phyloP scores from a whole-genome alignment of 768 basidiomycete genomes.

The Crucibulum laeve region DNA sequence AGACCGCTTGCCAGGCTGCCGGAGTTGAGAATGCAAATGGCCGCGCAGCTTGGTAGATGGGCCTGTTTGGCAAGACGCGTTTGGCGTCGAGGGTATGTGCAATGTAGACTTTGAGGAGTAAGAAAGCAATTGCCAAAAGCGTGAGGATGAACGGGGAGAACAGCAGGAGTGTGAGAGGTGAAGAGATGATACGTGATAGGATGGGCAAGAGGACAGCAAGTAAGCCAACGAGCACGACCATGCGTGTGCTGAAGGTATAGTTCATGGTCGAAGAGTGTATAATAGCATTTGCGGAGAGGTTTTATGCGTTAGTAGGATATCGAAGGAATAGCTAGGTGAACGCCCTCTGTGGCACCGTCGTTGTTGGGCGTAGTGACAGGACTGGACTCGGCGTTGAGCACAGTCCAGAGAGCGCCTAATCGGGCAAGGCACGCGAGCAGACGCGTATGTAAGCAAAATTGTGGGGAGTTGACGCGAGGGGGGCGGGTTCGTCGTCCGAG shows the following conservation, averaged over 20 bases:
- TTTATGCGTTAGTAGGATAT: neutral
- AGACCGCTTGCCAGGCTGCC: slow-evolving; percentile 90
- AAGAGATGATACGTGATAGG: slow-evolving; percentile 53
- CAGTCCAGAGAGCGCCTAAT: too few species aligned
- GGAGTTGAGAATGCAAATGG: slow-evolving; percentile 87
- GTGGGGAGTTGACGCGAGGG: too few species aligned
- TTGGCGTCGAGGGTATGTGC: slow-evolving; percentile 56
- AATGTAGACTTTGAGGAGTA: slow-evolving; percentile 50
- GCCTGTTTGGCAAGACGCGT: slow-evolving; percentile 22
- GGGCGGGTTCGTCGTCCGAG: too few species aligned
- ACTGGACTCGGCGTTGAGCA: too few species aligned
- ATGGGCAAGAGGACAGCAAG: slow-evolving; percentile 56
- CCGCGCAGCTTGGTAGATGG: slow-evolving; percentile 54
- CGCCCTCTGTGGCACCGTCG: too few species aligned
- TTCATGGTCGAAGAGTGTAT: slow-evolving; percentile 24
- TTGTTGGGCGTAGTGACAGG: too few species aligned
- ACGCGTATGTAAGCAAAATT: too few species aligned
- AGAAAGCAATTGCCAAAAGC: slow-evolving; percentile 42
- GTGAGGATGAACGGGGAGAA: slow-evolving; percentile 57
- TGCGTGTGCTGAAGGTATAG: slow-evolving; percentile 39
- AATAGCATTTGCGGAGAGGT: neutral
- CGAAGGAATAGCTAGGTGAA: too few species aligned
- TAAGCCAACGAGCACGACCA: slow-evolving; percentile 53
- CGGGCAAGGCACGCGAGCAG: too few species aligned
- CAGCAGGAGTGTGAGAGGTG: slow-evolving; percentile 60